Evolutionary conservation across 768 basidiomycete species (phyloP), one percentile per base, ranked within the genome.

Genomic region (Hysterangium stoloniferum): DNA sequence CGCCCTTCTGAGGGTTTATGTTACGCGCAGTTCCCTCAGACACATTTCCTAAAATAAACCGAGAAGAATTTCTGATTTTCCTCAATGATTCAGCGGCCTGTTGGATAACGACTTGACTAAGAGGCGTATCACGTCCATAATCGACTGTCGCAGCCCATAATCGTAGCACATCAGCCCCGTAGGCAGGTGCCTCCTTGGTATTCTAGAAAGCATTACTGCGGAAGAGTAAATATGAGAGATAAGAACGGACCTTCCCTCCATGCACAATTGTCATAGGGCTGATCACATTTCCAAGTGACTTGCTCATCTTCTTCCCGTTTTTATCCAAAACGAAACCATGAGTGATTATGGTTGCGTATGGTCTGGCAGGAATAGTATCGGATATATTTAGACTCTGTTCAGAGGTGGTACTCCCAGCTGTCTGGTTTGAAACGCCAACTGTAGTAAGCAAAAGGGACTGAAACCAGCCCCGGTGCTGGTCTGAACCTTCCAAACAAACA

Each of bases 391-490:
- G 22, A 27, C n/a, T n/a, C 41, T 69, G 69, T 20, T 47, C 48
- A 2, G 64, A 48, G 34, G 58, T 35, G 24, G 15, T 45, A 13
- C 31, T 6, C 4, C 41, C 15, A 15, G n/a, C 13, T 5, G 17
- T 27, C 31, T 42, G 12, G 12, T 20, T 31, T 27, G 56, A 57
- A 13, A 52, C 48, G 2, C 80, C 79, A 17, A 95, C 68, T 8
- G 81, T 77, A 3, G 96, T 98, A 41, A 99, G 69, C 24, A 99
- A 68, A 57, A 90, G 86, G 52, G 91, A 94, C 66, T 99, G 96
- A 72, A 99, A 99, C 95, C 95, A 99, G 7, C 95, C 95, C 6
- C 95, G 84, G 65, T 99, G 95, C 64, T 98, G 95, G 66, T 99
- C 95, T 1, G 88, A 86, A 12, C 96, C 96, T 61, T 99, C 95